Conservation (phyloP, 768 basidiomycete species). For the Boletus pseudopeckii region DNA sequence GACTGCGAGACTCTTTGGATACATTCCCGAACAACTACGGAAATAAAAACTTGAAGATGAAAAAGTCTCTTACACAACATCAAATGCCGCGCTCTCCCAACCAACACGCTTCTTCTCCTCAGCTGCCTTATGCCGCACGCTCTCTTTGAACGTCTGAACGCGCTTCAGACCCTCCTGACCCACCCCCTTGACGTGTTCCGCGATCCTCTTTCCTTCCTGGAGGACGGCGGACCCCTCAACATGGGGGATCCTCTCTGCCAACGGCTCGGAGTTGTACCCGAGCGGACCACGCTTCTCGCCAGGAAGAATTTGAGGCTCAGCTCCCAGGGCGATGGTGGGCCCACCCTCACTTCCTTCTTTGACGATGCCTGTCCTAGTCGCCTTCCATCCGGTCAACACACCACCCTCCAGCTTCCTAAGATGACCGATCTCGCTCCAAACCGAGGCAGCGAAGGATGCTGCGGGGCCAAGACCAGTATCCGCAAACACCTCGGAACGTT, state of each 20-base stretch:
- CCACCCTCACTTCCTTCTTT: conserved; percentile 41
- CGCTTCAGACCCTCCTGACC: conserved; percentile 35
- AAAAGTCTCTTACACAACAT: conserved; percentile 22
- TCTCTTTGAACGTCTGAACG: conserved; percentile 42
- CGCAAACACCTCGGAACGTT: conserved; percentile 58
- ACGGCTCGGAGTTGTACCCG: conserved; percentile 46
- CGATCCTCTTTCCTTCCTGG: conserved; percentile 16
- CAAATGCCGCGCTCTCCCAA: conserved; percentile 51
- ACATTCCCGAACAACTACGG: background rate
- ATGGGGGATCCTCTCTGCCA: conserved; percentile 11
- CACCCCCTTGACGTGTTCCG: conserved; percentile 34
- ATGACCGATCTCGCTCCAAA: conserved; percentile 69
- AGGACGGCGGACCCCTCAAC: background rate
- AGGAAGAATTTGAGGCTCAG: conserved; percentile 67
- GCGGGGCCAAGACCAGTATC: conserved; percentile 57
- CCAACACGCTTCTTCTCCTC: conserved; percentile 38
- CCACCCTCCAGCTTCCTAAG: conserved; percentile 39
- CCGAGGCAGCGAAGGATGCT: conserved; percentile 49
- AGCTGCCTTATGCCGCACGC: conserved; percentile 39
- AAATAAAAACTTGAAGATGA: background rate
- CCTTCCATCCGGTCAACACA: conserved; percentile 42
- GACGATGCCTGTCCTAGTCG: conserved; percentile 64
- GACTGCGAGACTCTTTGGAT: background rate
- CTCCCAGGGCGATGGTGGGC: conserved; percentile 59
- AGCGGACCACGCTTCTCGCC: conserved; percentile 67